Percentiles rank a stretch among this genome's conserved stretches.
These are phyloP conservation scores for Ustilago xerochloae DNA, from an alignment of 1,284 basidiomycete species.

Conservation along the genomic window DNA sequence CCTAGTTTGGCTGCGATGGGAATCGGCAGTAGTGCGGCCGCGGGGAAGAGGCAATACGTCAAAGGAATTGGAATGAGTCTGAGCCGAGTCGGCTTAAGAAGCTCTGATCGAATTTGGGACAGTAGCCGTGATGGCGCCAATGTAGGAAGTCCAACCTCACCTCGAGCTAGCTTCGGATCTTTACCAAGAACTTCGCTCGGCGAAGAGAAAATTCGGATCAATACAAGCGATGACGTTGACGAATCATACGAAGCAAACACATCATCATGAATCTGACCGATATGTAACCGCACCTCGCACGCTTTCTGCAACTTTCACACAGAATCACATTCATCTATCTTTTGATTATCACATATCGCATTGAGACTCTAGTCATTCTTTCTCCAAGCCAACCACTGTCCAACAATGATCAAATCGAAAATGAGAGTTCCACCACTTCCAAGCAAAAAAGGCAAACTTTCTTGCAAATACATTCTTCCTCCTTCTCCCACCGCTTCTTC, in stretches of 20 bases:
- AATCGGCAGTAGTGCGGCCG: not conserved
- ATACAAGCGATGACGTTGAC: not conserved
- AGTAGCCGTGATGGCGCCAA: not conserved
- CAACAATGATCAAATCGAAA: conserved; percentile 64
- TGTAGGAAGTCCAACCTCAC: conserved; percentile 5
- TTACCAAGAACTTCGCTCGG: conserved; percentile 1
- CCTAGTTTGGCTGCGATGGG: conserved; percentile 22
- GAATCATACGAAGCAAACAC: not conserved
- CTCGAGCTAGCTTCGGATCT: conserved; percentile 14
- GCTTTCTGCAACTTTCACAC: no score
- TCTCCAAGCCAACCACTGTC: conserved; percentile 61
- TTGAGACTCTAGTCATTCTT: conserved; percentile 13
- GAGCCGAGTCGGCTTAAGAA: conserved; percentile 41
- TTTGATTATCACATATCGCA: no score
- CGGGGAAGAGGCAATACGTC: conserved; percentile 11
- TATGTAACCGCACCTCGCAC: not conserved
- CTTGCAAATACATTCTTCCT: conserved; percentile 45
- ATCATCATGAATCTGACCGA: not conserved
- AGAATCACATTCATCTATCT: not conserved
- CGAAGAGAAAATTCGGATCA: not conserved
- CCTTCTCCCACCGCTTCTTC: conserved; percentile 44
- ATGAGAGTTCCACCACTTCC: conserved; percentile 63
- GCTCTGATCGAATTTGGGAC: conserved; percentile 47
- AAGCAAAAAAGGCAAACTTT: conserved; percentile 64
- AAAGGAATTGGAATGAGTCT: conserved; percentile 48